phyloP scores from a whole-genome alignment of 148 eudicot genomes.

The Suaeda aralocaspica region DNA sequence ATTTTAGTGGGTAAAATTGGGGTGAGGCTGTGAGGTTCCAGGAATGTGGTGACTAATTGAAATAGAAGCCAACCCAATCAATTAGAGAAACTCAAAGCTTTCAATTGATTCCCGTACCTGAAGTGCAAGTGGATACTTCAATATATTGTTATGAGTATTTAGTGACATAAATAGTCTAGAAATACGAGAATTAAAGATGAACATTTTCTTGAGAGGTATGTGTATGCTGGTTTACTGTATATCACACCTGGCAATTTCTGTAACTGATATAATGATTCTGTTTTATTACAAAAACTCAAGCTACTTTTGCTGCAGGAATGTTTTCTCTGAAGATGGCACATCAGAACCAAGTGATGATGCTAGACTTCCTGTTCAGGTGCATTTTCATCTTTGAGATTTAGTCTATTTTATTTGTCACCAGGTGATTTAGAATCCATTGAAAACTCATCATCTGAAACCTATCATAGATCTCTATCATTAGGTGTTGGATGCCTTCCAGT shows the following conservation, averaged over 20 bases:
- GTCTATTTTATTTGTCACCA: constrained; percentile 9
- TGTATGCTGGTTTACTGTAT: neutral
- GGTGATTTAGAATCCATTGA: neutral
- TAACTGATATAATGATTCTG: neutral
- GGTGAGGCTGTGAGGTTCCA: neutral
- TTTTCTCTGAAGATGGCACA: constrained; percentile 72
- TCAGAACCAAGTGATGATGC: constrained; percentile 66
- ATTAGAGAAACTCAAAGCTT: neutral
- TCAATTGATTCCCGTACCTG: neutral
- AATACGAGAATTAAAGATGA: neutral
- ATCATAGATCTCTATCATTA: neutral
- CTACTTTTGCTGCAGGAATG: constrained; percentile 49
- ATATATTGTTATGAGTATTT: neutral
- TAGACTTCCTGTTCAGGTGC: constrained; percentile 70
- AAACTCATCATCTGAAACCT: neutral
- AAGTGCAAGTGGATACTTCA: neutral
- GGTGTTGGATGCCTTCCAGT: neutral
- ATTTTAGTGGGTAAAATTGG: neutral
- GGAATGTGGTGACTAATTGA: neutral
- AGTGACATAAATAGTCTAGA: neutral
- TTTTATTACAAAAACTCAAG: neutral
- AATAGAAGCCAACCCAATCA: neutral
- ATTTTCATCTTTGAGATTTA: constrained; percentile 22
- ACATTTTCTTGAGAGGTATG: neutral
- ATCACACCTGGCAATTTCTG: neutral